phyloP scores from a whole-genome alignment of 108 stramenopile genomes.

The Nitzschia inconspicua region DNA sequence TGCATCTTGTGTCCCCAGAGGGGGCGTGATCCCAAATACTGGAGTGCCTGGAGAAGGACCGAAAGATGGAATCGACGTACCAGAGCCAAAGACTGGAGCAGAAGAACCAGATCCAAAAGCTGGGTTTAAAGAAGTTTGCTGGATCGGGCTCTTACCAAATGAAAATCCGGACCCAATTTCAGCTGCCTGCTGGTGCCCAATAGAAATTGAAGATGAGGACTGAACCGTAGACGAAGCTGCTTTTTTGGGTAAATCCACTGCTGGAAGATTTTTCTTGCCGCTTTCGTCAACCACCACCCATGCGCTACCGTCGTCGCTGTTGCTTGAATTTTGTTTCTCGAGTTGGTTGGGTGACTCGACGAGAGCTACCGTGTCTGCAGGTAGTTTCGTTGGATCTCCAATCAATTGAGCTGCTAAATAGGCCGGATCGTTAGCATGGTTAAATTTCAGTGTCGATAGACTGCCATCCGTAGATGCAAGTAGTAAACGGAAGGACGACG shows the following conservation, averaged over 20 bases:
- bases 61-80: constrained; percentile 2
- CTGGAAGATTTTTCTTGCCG: not conserved
- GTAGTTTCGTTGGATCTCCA: constrained; percentile 2
- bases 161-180: constrained; percentile 31
- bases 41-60: constrained; percentile 11
- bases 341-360: constrained; percentile 2
- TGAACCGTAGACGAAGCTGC: constrained; percentile 24
- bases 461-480: constrained; percentile 65
- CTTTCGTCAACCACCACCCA: constrained; percentile 13
- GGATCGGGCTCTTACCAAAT: not conserved
- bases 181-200: no score
- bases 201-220: no score
- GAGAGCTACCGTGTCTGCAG: not conserved
- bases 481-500: constrained; percentile 18
- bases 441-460: constrained; percentile 32
- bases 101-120: not conserved
- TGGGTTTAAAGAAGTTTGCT: not conserved
- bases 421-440: constrained; percentile 23
- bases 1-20: no score
- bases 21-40: constrained; percentile 33
- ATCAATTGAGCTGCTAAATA: constrained; percentile 1
- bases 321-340: not conserved
- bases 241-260: not conserved
- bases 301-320: not conserved
- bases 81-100: constrained; percentile 3